These are phyloP conservation scores for Tardiomyces depauwii DNA, from an alignment of 1,139 yeast genomes.

Conservation along the genomic window DNA sequence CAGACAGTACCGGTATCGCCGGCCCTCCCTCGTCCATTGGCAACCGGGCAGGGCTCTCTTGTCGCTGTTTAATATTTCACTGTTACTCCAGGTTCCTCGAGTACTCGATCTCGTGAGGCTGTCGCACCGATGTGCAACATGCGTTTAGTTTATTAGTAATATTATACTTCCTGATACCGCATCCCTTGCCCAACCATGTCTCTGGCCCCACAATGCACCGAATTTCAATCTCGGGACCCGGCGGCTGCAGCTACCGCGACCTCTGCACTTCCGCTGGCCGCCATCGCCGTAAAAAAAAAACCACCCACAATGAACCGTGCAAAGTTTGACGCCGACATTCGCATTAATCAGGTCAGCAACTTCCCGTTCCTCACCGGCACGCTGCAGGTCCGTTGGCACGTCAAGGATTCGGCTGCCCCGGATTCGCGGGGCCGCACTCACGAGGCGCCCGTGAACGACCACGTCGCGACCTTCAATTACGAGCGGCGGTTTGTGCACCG, in stretches of 20 bases:
- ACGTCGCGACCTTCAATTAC: constrained; percentile 40
- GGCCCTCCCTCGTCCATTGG: not conserved
- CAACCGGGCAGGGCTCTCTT: not conserved
- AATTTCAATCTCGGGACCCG: no score
- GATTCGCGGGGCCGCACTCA: constrained; percentile 36
- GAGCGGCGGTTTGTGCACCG: constrained; percentile 29
- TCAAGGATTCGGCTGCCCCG: constrained; percentile 34
- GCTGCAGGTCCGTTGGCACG: constrained; percentile 52
- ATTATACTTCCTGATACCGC: no score
- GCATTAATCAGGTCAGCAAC: constrained; percentile 61
- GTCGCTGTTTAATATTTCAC: not conserved
- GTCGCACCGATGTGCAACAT: not conserved
- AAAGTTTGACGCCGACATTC: constrained; percentile 47
- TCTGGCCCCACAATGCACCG: no score
- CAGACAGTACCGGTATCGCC: not conserved
- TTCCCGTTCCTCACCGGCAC: constrained; percentile 71
- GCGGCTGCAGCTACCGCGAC: no score
- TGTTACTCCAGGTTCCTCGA: not conserved
- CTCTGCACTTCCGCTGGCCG: no score
- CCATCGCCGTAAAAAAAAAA: no score
- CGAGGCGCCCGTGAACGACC: constrained; percentile 34
- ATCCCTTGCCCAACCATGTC: no score
- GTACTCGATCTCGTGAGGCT: not conserved
- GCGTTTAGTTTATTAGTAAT: no score
- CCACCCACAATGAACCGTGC: constrained; percentile 27